Base-by-base conservation (phyloP, 805 yeast genomes). In the Wickerhamiella azymoides region DNA sequence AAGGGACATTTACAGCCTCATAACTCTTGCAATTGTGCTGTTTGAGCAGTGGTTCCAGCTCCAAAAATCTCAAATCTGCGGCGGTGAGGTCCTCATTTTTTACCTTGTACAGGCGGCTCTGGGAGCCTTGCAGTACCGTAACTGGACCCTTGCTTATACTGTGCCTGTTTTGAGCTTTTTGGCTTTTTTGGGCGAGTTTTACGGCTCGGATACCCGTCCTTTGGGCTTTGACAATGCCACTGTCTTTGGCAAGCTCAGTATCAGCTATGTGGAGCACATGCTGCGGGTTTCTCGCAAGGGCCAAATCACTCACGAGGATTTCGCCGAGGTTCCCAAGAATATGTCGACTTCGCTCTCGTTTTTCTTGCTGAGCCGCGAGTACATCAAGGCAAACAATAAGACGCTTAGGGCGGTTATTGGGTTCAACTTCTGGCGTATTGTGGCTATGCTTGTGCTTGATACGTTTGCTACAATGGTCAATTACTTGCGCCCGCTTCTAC, bases 401-500 rank as follows among this genome's bases (percentile, higher is more conserved):
- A 11, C 35, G 11, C 40, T 41, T 14, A 14, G 48, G 39, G 46
- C 43, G 24, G 38, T 27, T 10, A 25, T 45, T 4, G 30, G 44
- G 35, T 39, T 38, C 25, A 33, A 38, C 39, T 13, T 17, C 21
- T 30, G 49, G 45, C 39, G 27, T 17, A 21, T 46, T 19, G 7
- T 38, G 5, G 9, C 25, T 1, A 32, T 28, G n/a, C 24, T 24
- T 7, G 36, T 28, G n/a, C 26, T 46, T 28, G 42, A 40, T 8
- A 24, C 47, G 11, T 14, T 40, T 10, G 39, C 38, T 2, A 48
- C 50, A 13, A 24, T 52, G 16, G 27, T 51, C 11, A 40, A 48
- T 3, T 52, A 52, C 33, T 13, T 40, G 9, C 45, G 51, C n/a
- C 54, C 56, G 10, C 18, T 41, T 1, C 25, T 51, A 2, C 47